These are phyloP conservation scores for Trametes cubensis DNA, from an alignment of 768 basidiomycete species.

Conservation along the genomic window DNA sequence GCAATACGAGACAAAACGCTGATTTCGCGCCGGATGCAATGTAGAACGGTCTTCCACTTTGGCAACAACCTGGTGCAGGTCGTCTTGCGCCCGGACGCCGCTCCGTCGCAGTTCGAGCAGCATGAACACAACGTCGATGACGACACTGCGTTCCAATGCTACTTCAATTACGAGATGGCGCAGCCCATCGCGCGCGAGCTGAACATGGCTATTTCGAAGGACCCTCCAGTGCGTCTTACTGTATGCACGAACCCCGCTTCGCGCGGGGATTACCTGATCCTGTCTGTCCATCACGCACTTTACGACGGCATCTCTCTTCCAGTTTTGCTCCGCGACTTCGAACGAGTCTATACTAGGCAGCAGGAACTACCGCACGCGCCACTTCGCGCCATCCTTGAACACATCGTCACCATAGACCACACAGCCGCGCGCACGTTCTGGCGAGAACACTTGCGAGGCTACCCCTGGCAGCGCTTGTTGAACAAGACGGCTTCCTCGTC, in stretches of 20 bases:
- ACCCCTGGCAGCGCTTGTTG: constrained; percentile 19
- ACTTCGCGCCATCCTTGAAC: constrained; percentile 30
- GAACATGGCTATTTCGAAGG: constrained; percentile 24
- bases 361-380: constrained; percentile 18
- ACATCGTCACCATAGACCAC: constrained; percentile 24
- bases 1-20: background rate
- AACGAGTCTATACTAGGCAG: constrained; percentile 26
- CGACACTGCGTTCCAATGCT: constrained; percentile 18
- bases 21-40: background rate
- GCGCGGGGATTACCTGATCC: constrained; percentile 19
- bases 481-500: constrained; percentile 19
- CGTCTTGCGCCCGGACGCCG: constrained; percentile 26
- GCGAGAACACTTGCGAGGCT: constrained; percentile 27
- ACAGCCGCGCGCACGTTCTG: constrained; percentile 31
- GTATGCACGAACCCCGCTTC: constrained; percentile 25
- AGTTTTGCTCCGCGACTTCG: constrained; percentile 33
- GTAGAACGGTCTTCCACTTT: constrained; percentile 38
- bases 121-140: constrained; percentile 12
- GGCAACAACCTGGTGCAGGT: constrained; percentile 35
- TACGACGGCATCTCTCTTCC: constrained; percentile 39
- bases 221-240: constrained; percentile 23
- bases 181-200: constrained; percentile 30
- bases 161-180: constrained; percentile 31
- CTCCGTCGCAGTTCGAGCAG: constrained; percentile 26
- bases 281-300: constrained; percentile 40